Evolutionary conservation across 768 basidiomycete genomes (phyloP), one percentile per base, ranked within the genome.

Genomic region (Rhodotorula kratochvilovae): DNA sequence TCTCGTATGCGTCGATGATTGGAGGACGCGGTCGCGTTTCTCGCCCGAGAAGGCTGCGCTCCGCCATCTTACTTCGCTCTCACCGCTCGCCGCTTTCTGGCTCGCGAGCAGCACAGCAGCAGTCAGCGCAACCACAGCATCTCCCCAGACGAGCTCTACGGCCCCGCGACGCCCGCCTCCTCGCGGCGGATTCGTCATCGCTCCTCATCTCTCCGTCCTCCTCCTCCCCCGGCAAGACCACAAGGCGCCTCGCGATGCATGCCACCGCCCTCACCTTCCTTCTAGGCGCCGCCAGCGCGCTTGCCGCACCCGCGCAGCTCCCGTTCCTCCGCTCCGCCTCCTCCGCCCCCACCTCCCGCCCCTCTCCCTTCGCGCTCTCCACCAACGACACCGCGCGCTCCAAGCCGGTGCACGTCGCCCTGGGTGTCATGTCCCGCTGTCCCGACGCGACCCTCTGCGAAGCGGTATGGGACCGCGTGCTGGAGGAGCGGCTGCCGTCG

Each of bases 371-470:
- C 31, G 31, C 5, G 33, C 33, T 54, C 53, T 10, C 19, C 53
- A 7, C 29, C 23, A 57, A 55, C 31, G 10, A 31, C 29, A 35
- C 36, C 56, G 25, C 39, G 8, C 29, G 39, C 42, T 39, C 6
- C 39, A 39, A 39, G 8, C 59, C 27, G 57, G 86, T 87, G 29
- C 84, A 83, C 31, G 82, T 87, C 31, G 79, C 82, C 19, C 79
- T 87, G 50, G 86, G 85, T 51, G 87, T 88, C 68, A 88, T 88
- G 88, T 87, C 85, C 65, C 82, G 84, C 35, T 89, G 92, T 78
- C 90, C 91, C 0, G 92, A 95, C 78, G 91, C 92, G 53, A 79
- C 90, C 48, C 76, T 90, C 21, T 93, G 91, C 78, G 92, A 95
- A 80, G 81, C 84, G 11, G 82, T 89, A 0, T 90, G 92, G 80